phyloP scores from a whole-genome alignment of 345 rosid species.

The Eucalyptus tenuipes region DNA sequence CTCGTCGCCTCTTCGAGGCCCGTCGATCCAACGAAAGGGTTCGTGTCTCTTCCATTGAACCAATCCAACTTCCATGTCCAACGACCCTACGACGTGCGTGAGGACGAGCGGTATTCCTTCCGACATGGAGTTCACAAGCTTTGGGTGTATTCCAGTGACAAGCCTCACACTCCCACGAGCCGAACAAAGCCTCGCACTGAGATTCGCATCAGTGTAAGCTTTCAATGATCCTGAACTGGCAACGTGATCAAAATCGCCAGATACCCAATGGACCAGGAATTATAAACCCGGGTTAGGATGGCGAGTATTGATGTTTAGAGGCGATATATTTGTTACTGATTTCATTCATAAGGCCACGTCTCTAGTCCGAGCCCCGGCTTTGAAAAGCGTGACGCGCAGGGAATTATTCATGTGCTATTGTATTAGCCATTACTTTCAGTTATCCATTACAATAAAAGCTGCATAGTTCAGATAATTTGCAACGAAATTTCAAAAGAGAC shows the following conservation, averaged over 20 bases:
- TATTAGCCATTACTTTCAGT: background rate
- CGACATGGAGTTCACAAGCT: slow-evolving; percentile 13
- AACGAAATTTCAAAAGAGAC: background rate
- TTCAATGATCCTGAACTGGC: background rate
- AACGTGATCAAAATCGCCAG: background rate
- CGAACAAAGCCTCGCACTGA: slow-evolving; percentile 7
- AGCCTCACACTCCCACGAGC: background rate
- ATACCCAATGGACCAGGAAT: background rate
- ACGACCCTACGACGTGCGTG: slow-evolving; percentile 2
- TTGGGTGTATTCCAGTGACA: slow-evolving; percentile 12
- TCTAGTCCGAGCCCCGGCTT: background rate
- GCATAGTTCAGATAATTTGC: background rate
- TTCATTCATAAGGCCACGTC: background rate
- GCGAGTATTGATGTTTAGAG: background rate
- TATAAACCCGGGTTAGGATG: background rate
- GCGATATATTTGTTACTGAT: background rate
- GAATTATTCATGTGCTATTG: background rate
- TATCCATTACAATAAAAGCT: background rate
- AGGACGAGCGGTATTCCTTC: slow-evolving; percentile 2
- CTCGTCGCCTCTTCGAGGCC: background rate
- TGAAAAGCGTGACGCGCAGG: background rate
- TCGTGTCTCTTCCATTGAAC: background rate
- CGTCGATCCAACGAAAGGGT: background rate
- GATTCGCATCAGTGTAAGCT: background rate
- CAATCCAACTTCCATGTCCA: background rate